These are phyloP conservation scores for Aquilaria agallochum DNA, from an alignment of 441 rosid genomes.

Conservation along the genomic window DNA sequence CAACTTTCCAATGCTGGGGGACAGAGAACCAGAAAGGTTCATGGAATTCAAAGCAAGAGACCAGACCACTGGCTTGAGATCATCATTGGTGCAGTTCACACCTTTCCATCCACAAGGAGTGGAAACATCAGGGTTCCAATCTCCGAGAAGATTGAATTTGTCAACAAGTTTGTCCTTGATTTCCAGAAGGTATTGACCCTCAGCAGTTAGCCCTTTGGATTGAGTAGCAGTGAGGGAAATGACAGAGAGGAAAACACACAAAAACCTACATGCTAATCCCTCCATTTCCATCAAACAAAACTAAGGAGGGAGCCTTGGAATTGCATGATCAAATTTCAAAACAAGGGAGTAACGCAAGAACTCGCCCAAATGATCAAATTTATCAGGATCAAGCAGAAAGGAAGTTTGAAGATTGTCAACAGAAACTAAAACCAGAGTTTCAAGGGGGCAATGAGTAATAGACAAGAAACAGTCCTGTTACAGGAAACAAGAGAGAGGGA, in stretches of 20 bases:
- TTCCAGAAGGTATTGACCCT: conserved; percentile 67
- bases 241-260: conserved; percentile 25
- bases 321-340: conserved; percentile 15
- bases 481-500: conserved; percentile 9
- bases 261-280: conserved; percentile 25
- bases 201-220: conserved; percentile 52
- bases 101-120: conserved; percentile 88
- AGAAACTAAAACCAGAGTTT: conserved; percentile 5
- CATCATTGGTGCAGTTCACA: conserved; percentile 51
- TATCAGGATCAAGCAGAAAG: not conserved
- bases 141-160: conserved; percentile 33
- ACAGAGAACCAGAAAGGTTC: conserved; percentile 70
- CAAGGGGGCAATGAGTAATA: not conserved
- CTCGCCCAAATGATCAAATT: conserved; percentile 4
- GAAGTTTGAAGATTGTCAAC: not conserved
- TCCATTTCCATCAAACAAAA: conserved; percentile 24
- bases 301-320: conserved; percentile 3
- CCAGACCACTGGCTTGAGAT: conserved; percentile 42
- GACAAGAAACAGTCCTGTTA: conserved; percentile 1
- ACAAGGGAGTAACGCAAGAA: conserved; percentile 20
- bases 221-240: conserved; percentile 34
- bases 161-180: conserved; percentile 58
- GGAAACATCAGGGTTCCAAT: conserved; percentile 68
- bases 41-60: conserved; percentile 52
- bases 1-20: conserved; percentile 74